Evolutionary conservation across 2,329 filamentous ascomycete genomes (phyloP), one percentile per base, ranked within the genome.

Genomic region (Cladosporium sphaerospermum): DNA sequence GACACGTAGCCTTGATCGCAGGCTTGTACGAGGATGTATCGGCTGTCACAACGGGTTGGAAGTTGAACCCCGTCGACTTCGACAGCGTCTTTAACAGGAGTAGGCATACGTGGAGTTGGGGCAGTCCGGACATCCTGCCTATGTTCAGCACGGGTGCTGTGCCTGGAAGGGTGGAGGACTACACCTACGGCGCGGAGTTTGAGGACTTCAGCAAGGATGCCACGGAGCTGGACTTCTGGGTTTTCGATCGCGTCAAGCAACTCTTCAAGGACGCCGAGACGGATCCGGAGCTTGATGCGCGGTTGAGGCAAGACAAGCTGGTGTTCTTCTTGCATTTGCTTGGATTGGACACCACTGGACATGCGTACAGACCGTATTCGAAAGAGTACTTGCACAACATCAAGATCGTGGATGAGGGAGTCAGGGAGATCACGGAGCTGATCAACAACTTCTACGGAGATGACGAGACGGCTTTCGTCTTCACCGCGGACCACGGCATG

Each of bases 21-120:
- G 93, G 93, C 4, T 74, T 99, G 36, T 99, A 99, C 68, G 93
- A 99, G 71, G 93, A 99, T 75, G 93, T 99, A 1, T 97, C 93
- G 33, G 88, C 93, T 2, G 93, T 99, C 16, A 95, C 88, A 31
- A 99, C 95, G 1, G 93, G 93, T 13, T 99, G 93, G 93, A 97
- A 99, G 73, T 75, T 96, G 62, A 99, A 99, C 67, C 93, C 93
- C 0, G 93, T 99, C 65, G 88, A 97, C 67, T 99, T 99, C 65
- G 93, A 99, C 73, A 97, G 92, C 65, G 90, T 99, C 9, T 99
- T 99, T 80, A 99, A 99, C 69, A 83, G 89, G 57, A 97, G 92
- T 67, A 79, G 86, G 43, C 95, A 99, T 72, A 99, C 95, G 7
- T 99, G 93, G 93, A 96, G 91, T 70, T 99, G 93, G 93, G 93